These are phyloP conservation scores for Solanum hybrid DNA, from an alignment of 305 asterid genomes.

Conservation along the genomic window DNA sequence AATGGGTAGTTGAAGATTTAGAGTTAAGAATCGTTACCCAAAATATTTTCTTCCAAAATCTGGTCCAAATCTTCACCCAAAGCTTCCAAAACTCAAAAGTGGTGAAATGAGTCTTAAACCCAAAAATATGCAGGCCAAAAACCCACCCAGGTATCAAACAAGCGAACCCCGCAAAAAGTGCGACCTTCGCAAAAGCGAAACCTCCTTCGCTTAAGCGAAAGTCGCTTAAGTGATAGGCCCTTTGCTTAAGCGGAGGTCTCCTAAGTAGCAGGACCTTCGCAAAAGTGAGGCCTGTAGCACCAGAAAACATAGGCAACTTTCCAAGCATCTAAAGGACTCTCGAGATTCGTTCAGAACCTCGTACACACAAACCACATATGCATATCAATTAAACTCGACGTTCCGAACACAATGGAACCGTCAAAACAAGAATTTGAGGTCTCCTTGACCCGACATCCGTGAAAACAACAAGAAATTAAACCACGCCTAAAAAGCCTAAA, in stretches of 20 bases:
- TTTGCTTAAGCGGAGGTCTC: too few species aligned
- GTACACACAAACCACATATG: not conserved
- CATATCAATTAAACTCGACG: not conserved
- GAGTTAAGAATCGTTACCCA: not conserved
- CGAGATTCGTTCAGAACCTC: not conserved
- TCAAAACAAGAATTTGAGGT: not conserved
- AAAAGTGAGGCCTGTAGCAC: not conserved
- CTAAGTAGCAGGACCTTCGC: too few species aligned
- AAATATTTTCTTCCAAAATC: not conserved
- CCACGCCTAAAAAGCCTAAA: not conserved
- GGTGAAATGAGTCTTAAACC: not conserved
- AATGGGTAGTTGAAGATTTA: not conserved
- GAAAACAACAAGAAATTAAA: not conserved
- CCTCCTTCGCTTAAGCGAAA: not conserved
- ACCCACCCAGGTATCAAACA: too few species aligned
- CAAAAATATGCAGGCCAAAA: not conserved
- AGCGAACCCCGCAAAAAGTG: not conserved
- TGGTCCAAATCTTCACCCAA: not conserved
- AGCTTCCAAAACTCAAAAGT: too few species aligned
- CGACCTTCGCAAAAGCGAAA: not conserved
- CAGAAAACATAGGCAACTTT: not conserved
- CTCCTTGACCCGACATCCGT: not conserved
- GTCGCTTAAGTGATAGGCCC: too few species aligned
- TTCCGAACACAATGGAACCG: not conserved
- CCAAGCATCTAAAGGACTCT: not conserved